Evolutionary conservation across 257 asterid genomes (phyloP), one percentile per base, ranked within the genome.

Genomic region (Anisodus acutangulus): DNA sequence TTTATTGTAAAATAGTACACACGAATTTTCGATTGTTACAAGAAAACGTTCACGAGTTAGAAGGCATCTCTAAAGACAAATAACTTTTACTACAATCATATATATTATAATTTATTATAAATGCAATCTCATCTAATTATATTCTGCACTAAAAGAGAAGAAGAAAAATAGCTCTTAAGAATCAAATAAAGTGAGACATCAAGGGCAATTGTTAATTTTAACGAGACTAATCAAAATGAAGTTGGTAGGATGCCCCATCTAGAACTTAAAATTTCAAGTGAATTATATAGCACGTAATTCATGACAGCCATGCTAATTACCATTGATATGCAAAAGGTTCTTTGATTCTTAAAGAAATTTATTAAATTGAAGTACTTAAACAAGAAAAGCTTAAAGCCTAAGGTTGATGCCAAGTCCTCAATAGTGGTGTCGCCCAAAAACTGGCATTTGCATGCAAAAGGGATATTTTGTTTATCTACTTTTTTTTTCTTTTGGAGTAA

Each of bases 191-290:
- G 69, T 9, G 22, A 35, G 63, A 35, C 19, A 67, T 39, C 10
- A 58, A 64, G 17, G 5, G 76, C 19, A 78, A 39, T 58, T 82
- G 11, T 49, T 62, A 51, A 54, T 63, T 19, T 82, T 9, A 39
- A 37, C 41, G 6, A 35, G 16, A 58, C 57, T 39, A 72, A 85
- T 85, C 19, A 53, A 88, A 55, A 26, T 4, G 84, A 72, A 78
- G 85, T 86, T 86, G 89, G 86, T 84, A 82, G 87, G 87, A 83
- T 88, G 81, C 83, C 83, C 82, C 57, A 62, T 79, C 82, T 82
- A 79, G 78, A 80, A 71, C n/a, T 10, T 51, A 9, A 53, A 51
- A 7, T 78, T 78, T 81, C 84, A 45, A 83, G 76, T 58, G 71
- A 82, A 55, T 57, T 39, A 31, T 31, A 31, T 31, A 31, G 68